Evolutionary conservation across 805 yeast species (phyloP).

Genomic region (Lipomyces orientalis): DNA sequence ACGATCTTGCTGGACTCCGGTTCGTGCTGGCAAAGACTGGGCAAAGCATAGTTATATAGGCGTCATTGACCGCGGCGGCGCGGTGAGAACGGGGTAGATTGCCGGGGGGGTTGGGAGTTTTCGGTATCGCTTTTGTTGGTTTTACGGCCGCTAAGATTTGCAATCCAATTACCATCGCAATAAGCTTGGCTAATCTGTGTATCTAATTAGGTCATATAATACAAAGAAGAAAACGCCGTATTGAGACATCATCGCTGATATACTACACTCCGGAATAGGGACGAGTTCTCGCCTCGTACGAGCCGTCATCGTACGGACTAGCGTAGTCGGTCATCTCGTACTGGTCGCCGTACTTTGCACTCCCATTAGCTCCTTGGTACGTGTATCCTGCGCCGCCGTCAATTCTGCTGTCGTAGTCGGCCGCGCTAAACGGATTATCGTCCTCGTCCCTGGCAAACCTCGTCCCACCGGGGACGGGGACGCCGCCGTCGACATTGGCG

Average conservation of each 20-base stretch:
- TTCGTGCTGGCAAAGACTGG: conserved; percentile 33
- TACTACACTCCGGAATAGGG: background rate
- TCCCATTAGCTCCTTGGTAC: background rate
- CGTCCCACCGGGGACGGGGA: background rate
- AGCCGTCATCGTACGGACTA: conserved; percentile 13
- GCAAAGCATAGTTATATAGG: conserved; percentile 29
- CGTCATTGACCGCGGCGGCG: too few relatives aligned
- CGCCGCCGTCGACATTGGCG: background rate
- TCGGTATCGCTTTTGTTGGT: background rate
- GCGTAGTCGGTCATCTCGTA: conserved; percentile 19
- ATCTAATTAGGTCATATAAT: background rate
- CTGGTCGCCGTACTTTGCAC: conserved; percentile 1
- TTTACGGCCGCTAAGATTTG: background rate
- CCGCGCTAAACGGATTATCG: conserved; percentile 25
- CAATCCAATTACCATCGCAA: background rate
- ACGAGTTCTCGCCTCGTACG: conserved; percentile 1
- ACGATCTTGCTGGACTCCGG: conserved; percentile 33
- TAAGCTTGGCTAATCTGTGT: background rate
- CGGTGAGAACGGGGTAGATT: too few relatives aligned
- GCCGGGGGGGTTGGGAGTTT: too few relatives aligned
- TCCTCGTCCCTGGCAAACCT: background rate
- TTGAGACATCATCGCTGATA: background rate
- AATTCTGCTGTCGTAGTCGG: conserved; percentile 22
- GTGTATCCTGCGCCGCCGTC: conserved; percentile 27
- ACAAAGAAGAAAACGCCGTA: background rate